These are phyloP conservation scores for Aureococcus anophagefferens DNA, from an alignment of 108 stramenopile species.

Conservation along the genomic window DNA sequence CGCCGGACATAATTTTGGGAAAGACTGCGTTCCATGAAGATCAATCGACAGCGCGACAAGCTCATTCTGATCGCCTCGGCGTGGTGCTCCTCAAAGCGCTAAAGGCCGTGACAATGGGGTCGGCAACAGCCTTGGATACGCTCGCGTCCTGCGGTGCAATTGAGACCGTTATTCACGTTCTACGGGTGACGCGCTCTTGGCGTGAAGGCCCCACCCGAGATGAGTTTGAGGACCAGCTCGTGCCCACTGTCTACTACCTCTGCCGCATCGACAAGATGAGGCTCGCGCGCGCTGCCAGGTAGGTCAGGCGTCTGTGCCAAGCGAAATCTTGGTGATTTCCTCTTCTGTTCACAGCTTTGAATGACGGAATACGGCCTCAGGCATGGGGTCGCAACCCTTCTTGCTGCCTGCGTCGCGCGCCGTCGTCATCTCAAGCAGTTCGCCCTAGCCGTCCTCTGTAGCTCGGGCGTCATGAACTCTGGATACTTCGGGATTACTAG, in stretches of 20 bases:
- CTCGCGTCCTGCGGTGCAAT: not conserved
- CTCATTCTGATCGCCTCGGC: no score
- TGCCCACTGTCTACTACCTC: not conserved
- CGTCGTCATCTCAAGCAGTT: not conserved
- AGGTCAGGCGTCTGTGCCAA: no score
- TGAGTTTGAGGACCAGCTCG: not conserved
- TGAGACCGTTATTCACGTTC: not conserved
- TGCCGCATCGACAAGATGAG: not conserved
- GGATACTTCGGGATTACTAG: no score
- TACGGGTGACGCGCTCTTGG: not conserved
- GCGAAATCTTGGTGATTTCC: no score
- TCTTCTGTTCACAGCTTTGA: no score
- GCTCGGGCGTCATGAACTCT: no score
- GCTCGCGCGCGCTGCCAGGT: not conserved
- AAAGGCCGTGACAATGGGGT: not conserved
- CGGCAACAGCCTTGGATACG: not conserved
- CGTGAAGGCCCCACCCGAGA: no score
- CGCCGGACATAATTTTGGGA: no score
- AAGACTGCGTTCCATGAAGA: no score
- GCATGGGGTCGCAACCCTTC: not conserved
- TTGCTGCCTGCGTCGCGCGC: not conserved
- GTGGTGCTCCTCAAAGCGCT: not conserved
- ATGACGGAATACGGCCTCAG: no score
- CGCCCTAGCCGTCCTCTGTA: not conserved
- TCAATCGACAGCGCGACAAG: no score